Base-by-base conservation (phyloP, 225 moss, liverwort and hornwort species). In the Ulota crispa region DNA sequence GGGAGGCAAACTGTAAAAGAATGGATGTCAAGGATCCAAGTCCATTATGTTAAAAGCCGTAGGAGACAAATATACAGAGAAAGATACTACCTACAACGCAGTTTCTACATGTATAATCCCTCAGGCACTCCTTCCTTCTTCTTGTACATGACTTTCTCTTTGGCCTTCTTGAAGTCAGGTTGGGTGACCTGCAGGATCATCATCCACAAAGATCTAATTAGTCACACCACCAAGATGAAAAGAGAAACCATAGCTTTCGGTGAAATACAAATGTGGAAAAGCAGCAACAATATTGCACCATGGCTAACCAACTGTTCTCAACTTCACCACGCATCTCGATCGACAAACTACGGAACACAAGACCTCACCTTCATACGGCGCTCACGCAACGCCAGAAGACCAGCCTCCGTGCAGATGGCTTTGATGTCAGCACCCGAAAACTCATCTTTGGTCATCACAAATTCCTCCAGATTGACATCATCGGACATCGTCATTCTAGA, bases 391-490 rank as follows among this genome's bases (percentile, higher is more conserved):
- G 99, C 99, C 78, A 99, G 85, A 36, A 99, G 89, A 73, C 99
- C 99, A 72, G 99, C 91, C 89, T 99, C 99, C 28, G 94, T 96
- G 76, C 99, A 99, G 70, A 96, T 96, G 70, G 99, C 99, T 86
- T 99, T 99, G 75, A 99, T 94, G 64, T 99, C 96, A 45, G 99
- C 99, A 64, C 99, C 99, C 30, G 96, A 94, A 50, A 99, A 93
- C 81, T 96, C 99, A 82, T 96, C 99, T 85, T 45, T 30, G 8
- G 37, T 64, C 75, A 94, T 92, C 31, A 94, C 90, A 84, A 96
- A 94, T 78, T 94, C 93, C 88, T 96, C 95, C 68, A 57, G 83
- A 78, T 96, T 99, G 54, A 99, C 99, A 80, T 99, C 99, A 75
- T 96, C 94, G 26, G 94, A 83, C 81, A 99, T 89, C 20, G 96